These are phyloP conservation scores for Asterella californica DNA, from an alignment of 225 moss, liverwort and hornwort species.

Conservation along the genomic window DNA sequence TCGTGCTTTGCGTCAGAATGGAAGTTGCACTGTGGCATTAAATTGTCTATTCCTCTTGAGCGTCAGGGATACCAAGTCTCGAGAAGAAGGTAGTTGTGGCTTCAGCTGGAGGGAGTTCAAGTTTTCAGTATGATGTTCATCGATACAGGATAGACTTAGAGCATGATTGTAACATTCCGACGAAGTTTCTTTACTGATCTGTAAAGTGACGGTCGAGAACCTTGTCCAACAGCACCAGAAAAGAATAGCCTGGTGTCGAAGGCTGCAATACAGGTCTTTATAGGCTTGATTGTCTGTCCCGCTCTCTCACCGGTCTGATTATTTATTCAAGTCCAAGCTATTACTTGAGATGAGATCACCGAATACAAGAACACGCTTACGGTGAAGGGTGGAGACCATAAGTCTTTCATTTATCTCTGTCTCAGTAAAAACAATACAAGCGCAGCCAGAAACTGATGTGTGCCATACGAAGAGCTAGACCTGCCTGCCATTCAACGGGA, in stretches of 20 bases:
- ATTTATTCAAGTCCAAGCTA: background rate
- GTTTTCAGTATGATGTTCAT: background rate
- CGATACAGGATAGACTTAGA: background rate
- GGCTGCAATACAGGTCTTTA: no score
- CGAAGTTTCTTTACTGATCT: background rate
- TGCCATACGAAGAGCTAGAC: no score
- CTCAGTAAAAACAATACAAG: background rate
- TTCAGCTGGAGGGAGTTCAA: background rate
- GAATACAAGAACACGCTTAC: background rate
- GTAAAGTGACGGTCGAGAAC: background rate
- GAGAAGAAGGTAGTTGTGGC: no score
- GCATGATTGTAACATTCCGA: background rate
- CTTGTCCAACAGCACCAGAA: background rate
- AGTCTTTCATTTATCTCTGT: background rate
- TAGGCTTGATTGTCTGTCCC: no score
- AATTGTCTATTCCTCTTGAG: no score
- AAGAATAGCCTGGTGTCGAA: background rate
- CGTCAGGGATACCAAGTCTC: no score
- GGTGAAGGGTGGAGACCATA: background rate
- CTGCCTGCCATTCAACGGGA: no score
- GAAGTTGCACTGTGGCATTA: no score
- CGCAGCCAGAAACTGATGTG: no score
- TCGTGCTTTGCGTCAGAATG: no score
- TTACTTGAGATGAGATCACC: background rate
- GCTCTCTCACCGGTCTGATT: background rate